phyloP scores from a whole-genome alignment of 257 asterid genomes.

The Forsythia suspensa region DNA sequence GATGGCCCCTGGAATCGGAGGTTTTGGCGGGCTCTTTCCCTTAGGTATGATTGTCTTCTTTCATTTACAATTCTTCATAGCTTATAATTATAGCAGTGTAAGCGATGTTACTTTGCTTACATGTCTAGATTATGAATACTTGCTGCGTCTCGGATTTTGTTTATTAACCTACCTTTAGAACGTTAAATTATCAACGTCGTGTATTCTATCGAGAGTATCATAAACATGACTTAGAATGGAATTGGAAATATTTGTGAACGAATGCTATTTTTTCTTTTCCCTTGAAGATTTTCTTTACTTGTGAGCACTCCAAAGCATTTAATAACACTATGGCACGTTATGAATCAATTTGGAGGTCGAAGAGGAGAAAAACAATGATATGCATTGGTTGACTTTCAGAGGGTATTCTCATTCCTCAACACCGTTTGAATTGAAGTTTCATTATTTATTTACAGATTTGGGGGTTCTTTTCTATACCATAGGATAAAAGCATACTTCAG shows the following conservation, averaged over 20 bases:
- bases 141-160: conserved; percentile 5
- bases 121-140: neutral
- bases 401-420: neutral
- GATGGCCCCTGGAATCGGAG: conserved; percentile 98
- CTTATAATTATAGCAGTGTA: too few species aligned
- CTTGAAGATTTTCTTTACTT: neutral
- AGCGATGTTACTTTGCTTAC: neutral
- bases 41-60: conserved; percentile 46
- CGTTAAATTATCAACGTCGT: neutral
- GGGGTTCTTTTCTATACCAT: neutral
- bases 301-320: neutral
- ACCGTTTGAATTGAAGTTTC: neutral
- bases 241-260: neutral
- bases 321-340: neutral
- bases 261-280: neutral
- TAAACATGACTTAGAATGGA: neutral
- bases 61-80: too few species aligned
- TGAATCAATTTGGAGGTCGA: neutral
- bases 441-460: neutral
- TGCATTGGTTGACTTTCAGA: neutral
- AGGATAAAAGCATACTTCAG: neutral
- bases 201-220: neutral
- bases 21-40: conserved; percentile 97
- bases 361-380: neutral
- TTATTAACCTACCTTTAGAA: neutral